phyloP scores from a whole-genome alignment of 2,329 filamentous ascomycete genomes.

The Arthrobotrys sinensis region DNA sequence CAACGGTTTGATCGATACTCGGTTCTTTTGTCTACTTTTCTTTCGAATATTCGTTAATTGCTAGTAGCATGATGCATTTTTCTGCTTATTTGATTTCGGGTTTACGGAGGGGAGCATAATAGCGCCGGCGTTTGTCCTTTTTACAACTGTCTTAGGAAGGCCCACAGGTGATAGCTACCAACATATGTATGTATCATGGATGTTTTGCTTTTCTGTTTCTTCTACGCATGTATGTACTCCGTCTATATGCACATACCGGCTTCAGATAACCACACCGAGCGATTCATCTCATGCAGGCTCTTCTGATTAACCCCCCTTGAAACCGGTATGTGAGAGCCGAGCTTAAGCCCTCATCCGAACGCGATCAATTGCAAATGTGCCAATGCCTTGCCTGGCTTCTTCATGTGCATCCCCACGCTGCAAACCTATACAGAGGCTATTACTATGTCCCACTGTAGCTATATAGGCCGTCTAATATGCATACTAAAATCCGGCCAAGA shows the following conservation, averaged over 20 bases:
- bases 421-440: not conserved
- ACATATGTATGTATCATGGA: slow-evolving; percentile 16
- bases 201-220: slow-evolving; percentile 12
- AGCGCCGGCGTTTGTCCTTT: slow-evolving; percentile 20
- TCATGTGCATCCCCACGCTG: not conserved
- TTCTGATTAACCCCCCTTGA: slow-evolving; percentile 21
- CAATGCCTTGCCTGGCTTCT: slow-evolving; percentile 10
- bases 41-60: too few relatives aligned
- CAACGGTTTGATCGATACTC: not conserved
- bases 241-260: slow-evolving; percentile 1
- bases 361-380: slow-evolving; percentile 16
- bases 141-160: not conserved
- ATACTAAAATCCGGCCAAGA: slow-evolving; percentile 19
- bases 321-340: slow-evolving; percentile 39
- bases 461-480: slow-evolving; percentile 9
- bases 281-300: slow-evolving; percentile 18
- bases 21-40: too few relatives aligned
- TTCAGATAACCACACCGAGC: slow-evolving; percentile 1
- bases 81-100: not conserved
- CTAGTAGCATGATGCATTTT: not conserved
- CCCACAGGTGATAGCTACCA: slow-evolving; percentile 19
- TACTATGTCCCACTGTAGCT: not conserved
- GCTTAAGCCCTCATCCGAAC: slow-evolving; percentile 41
- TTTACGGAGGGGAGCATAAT: slow-evolving; percentile 7
- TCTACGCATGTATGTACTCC: not conserved